Evolutionary conservation across 1,284 basidiomycete genomes (phyloP), one percentile per base, ranked within the genome.

Genomic region (Ustilago sp.): DNA sequence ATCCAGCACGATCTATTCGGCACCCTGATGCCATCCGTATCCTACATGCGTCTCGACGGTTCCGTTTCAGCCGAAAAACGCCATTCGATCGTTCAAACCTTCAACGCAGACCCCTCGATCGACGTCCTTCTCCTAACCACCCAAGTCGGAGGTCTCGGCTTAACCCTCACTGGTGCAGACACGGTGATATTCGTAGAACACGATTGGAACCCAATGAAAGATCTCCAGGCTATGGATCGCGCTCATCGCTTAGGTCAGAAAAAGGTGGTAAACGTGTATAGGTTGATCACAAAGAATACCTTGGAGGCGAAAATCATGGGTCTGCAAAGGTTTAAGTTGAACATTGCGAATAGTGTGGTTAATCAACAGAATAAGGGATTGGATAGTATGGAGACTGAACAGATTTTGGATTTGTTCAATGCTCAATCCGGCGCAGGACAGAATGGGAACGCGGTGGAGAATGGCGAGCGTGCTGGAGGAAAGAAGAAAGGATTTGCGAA

Each of bases 151-250:
- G 97, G 97, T 6, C 88, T 99, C 13, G 97, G 97, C 1, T 88
- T 99, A 78, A 99, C 97, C 23, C 88, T 99, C 77, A 99, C 97
- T 0, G 96, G 97, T 31, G 97, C 97, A 9, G 97, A 99, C 86
- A 99, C 97, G 1, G 97, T 99, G 77, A 98, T 99, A 76, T 99
- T 99, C 83, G 94, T 99, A 55, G 97, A 99, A 86, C 97, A 99
- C 86, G 97, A 99, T 86, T 99, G 97, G 97, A 99, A 99, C 86
- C 97, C 97, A 19, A 98, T 97, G 95, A 98, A 98, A 87, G 97
- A 99, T 88, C 88, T 99, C 12, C 97, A 99, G 86, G 97, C 97
- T 7, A 99, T 99, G 97, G 97, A 99, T 86, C 91, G 97, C 63
- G 97, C 97, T 1, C 97, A 99, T 88, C 92, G 97, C 63, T 92